phyloP scores from a whole-genome alignment of 225 moss, liverwort and hornwort species.

The Anthoceros angustus region DNA sequence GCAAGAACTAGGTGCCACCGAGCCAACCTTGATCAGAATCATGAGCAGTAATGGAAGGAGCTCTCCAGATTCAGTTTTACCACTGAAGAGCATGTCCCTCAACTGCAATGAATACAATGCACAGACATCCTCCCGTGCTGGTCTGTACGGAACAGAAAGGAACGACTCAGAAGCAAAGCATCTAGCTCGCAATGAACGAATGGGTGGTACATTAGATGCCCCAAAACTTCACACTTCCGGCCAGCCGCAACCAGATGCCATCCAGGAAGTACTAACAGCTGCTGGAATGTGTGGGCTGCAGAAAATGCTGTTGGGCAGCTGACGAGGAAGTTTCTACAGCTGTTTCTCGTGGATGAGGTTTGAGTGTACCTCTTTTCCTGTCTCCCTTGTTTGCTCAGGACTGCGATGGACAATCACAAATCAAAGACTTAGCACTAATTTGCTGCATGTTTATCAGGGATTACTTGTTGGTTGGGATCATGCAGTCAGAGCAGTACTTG shows the following conservation, averaged over 20 bases:
- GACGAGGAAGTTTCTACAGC: constrained; percentile 47
- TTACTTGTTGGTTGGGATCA: constrained; percentile 44
- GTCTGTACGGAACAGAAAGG: background rate
- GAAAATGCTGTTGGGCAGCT: constrained; percentile 38
- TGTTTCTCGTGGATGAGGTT: constrained; percentile 69
- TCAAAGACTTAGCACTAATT: background rate
- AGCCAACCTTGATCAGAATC: background rate
- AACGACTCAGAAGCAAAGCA: background rate
- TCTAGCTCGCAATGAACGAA: background rate
- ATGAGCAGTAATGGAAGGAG: background rate
- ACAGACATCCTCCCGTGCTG: background rate
- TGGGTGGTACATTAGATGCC: background rate
- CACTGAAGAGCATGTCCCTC: background rate
- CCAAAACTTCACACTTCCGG: too few relatives aligned
- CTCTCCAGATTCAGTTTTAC: background rate
- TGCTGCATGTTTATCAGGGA: constrained; percentile 10
- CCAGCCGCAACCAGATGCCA: background rate
- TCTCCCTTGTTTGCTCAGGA: constrained; percentile 8
- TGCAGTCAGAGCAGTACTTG: constrained; percentile 34
- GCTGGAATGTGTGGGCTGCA: constrained; percentile 13
- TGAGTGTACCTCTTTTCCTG: background rate
- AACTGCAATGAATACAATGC: background rate
- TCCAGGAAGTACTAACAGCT: constrained; percentile 18
- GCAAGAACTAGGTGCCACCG: background rate
- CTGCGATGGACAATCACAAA: background rate